These are phyloP conservation scores for Talaromyces sp. DNA, from an alignment of 2,329 filamentous ascomycete species.

Conservation along the genomic window DNA sequence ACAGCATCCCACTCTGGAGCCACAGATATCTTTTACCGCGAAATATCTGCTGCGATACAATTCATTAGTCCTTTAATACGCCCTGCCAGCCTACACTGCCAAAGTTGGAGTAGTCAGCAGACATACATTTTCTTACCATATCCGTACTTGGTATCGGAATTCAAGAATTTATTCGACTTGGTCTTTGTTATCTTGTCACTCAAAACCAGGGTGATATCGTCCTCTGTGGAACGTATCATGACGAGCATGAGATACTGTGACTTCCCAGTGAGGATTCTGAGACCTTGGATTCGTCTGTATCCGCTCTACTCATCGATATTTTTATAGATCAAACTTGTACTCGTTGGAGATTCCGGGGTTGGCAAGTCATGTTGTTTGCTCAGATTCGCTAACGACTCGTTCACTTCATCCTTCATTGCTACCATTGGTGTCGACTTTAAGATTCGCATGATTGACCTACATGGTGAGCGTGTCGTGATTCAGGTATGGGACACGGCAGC, in stretches of 20 bases:
- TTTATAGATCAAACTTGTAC: constrained; percentile 83
- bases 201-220: constrained; percentile 3
- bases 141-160: background rate
- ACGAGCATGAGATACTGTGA: constrained; percentile 98
- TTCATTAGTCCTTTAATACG: background rate
- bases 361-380: constrained; percentile 96
- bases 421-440: constrained; percentile 99
- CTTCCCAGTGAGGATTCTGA: constrained; percentile 70
- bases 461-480: constrained; percentile 97
- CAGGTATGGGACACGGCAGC: constrained; percentile 99
- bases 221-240: constrained; percentile 52
- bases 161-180: background rate
- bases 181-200: background rate
- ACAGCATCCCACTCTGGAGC: no score
- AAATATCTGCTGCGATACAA: no score
- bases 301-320: background rate
- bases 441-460: constrained; percentile 97
- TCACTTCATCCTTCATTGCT: constrained; percentile 96
- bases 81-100: background rate
- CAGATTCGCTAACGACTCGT: constrained; percentile 95
- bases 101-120: background rate
- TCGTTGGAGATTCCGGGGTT: constrained; percentile 94
- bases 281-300: background rate
- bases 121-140: background rate
- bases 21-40: no score